These are phyloP conservation scores for Dactylellina leptospora DNA, from an alignment of 2,329 filamentous ascomycete genomes.

Conservation along the genomic window DNA sequence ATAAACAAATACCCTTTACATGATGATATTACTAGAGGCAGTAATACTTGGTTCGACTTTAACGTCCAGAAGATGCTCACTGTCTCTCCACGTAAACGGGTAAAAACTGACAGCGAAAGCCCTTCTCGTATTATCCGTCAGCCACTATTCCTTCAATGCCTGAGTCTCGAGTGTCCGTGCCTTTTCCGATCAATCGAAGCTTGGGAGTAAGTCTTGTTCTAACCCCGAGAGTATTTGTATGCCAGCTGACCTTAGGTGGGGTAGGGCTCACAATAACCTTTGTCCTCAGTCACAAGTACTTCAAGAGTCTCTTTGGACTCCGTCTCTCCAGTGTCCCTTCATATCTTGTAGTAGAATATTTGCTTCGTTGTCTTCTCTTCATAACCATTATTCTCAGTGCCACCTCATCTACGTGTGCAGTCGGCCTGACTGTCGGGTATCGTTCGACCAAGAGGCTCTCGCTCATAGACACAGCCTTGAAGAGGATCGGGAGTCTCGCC, in stretches of 20 bases:
- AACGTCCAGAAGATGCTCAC: not conserved
- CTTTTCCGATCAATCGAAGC: constrained; percentile 12
- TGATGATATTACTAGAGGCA: not conserved
- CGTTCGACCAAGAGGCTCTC: constrained; percentile 30
- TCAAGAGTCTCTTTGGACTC: constrained; percentile 7
- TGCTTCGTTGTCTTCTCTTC: constrained; percentile 24
- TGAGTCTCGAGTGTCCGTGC: constrained; percentile 13
- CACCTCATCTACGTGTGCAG: constrained; percentile 28
- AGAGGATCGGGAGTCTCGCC: constrained; percentile 2
- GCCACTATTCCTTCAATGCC: constrained; percentile 25
- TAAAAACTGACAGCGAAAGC: not conserved
- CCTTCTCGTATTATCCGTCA: not conserved
- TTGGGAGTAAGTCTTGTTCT: constrained; percentile 24
- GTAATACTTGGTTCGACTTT: not conserved
- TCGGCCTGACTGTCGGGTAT: constrained; percentile 13
- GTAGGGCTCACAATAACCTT: constrained; percentile 16
- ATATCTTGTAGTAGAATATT: constrained; percentile 28
- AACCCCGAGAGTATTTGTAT: not conserved
- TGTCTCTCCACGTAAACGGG: not conserved
- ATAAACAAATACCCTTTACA: not conserved
- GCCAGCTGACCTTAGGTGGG: constrained; percentile 3
- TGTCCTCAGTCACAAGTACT: constrained; percentile 11
- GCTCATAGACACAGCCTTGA: constrained; percentile 12
- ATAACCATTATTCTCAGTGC: constrained; percentile 31
- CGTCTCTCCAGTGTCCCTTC: constrained; percentile 28